Base-by-base conservation (phyloP, 2,329 filamentous ascomycete genomes). In the Xylariaceae sp. region DNA sequence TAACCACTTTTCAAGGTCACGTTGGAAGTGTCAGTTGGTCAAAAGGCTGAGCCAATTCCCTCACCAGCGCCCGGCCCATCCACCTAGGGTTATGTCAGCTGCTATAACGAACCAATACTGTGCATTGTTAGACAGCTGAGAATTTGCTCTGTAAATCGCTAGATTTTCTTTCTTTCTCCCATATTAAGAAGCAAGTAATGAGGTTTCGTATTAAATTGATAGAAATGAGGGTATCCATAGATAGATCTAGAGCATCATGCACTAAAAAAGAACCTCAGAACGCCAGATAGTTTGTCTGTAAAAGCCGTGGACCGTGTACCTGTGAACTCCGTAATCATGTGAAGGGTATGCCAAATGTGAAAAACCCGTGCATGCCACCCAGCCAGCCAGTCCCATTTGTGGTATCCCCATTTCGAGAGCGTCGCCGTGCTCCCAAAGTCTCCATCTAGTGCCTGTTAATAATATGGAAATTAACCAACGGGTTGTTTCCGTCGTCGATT, bases 1-100 rank as follows among this genome's bases (percentile, higher is more conserved):
- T 62, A 37, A 58, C 59, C 21, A 62, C n/a, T 45, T 30, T 20
- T 30, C 35, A 35, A 76, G 74, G 73, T 76, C 53, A 76, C 74
- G 15, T 60, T 76, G 32, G 72, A 74, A 49, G 41, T 75, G 32
- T 64, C 63, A 50, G 64, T 62, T 45, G 53, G 57, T n/a, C 63
- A 56, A 24, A 65, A 61, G 40, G 30, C 52, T 16, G 37, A 44
- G n/a, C 57, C 61, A 13, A 50, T 50, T 21, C 55, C 62, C 29
- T 37, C 51, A 16, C 53, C 58, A n/a, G 33, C 44, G 20, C 24
- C 55, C 2, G n/a, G 32, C 2, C 33, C 35, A 4, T 40, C 51
- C 18, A 29, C 24, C 27, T 53, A 39, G 36, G 15, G 20, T 21
- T 11, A 10, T 16, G 35, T 29, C 7, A 7, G n/a, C 35, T 11